Evolutionary conservation across 805 yeast species (phyloP), one percentile per base, ranked within the genome.

Genomic region (Myxozyma monticola): DNA sequence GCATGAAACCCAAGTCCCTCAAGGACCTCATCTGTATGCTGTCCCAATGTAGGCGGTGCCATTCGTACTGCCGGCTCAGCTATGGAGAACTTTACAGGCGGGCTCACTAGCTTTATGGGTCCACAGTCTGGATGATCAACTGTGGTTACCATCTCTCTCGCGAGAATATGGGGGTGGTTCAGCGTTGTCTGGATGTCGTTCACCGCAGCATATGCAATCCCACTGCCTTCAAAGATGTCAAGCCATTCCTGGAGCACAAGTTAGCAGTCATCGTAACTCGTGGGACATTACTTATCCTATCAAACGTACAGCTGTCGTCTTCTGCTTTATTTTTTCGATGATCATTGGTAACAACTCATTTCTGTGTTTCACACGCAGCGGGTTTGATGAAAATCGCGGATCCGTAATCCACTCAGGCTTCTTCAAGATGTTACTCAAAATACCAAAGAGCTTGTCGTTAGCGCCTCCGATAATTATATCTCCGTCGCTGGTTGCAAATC

Each of bases 381-480:
- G 68, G 46, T 71, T 71, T 8, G 73, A 68, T 8, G 48, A 29
- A 53, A 61, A 71, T 33, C 66, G 45, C 21, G 57, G 53, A 45
- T 70, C 71, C 1, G 56, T 50, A 33, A 61, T 65, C 75, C 75
- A 71, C 42, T 70, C 73, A 1, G 68, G 66, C 35, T 59, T 60
- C 14, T 60, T 68, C 1, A 71, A 52, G 6, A 66, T 64, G 24
- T 65, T 69, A 39, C 71, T 62, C 38, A 69, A 49, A 26, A 60
- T 55, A 6, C 68, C 45, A 56, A 65, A 71, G 39, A 70, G 60
- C 37, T 64, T 65, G 56, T 71, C 75, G 51, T 71, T 71, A 1
- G 74, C 75, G 17, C 73, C 73, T 10, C 75, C 74, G 39, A 71
- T 65, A 71, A 71, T 67, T 26, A 71, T 66, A 18, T 69, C 71